Conservation (phyloP, 352 stramenopile genomes). For the Globisporangium viniferum region DNA sequence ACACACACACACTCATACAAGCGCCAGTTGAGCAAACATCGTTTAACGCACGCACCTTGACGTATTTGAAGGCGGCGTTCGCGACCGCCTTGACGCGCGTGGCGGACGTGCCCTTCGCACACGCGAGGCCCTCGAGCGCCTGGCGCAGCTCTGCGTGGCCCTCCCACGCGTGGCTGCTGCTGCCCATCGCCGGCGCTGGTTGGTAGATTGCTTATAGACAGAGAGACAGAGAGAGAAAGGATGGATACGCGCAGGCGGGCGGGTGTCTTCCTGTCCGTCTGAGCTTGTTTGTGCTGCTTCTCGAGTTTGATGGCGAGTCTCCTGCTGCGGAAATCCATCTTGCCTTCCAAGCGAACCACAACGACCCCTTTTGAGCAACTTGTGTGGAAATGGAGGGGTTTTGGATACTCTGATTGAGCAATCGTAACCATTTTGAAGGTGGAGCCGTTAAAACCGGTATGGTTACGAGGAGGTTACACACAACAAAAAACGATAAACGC, state of each 20-base stretch:
- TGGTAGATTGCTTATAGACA: neutral
- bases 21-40: neutral
- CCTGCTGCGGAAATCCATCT: neutral
- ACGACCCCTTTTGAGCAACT: neutral
- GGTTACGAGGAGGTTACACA: too few species aligned
- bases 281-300: neutral
- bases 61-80: slow-evolving; percentile 61
- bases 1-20: neutral
- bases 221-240: neutral
- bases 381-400: neutral
- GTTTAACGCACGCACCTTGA: slow-evolving; percentile 43
- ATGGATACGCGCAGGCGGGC: neutral
- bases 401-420: neutral
- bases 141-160: slow-evolving; percentile 63
- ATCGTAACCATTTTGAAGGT: neutral
- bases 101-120: slow-evolving; percentile 77
- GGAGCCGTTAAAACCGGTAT: too few species aligned
- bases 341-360: neutral
- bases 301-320: neutral
- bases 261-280: neutral
- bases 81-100: slow-evolving; percentile 71
- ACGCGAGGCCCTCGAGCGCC: slow-evolving; percentile 63
- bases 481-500: too few species aligned
- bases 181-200: neutral
- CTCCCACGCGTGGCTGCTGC: slow-evolving; percentile 40